A percentile compares a stretch with the other conserved stretches of the same genome.
Evolutionary conservation across 2,329 filamentous ascomycete genomes (phyloP).

Genomic region (Westerdykella ornata): DNA sequence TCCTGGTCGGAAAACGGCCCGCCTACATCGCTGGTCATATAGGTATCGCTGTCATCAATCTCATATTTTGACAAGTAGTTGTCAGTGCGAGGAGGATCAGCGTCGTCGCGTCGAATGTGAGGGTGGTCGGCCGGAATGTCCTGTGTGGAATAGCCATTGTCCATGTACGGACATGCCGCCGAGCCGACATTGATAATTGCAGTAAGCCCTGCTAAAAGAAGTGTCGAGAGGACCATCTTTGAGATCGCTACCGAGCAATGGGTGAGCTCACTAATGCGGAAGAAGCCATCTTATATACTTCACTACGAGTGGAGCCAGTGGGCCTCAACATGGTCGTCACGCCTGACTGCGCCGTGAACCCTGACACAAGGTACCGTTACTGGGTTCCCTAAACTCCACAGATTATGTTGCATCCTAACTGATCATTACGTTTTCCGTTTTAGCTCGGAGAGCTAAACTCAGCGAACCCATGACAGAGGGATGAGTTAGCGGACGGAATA

Average conservation of each 20-base stretch:
- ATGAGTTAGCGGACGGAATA: too few relatives aligned
- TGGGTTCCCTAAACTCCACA: too few relatives aligned
- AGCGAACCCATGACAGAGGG: too few relatives aligned
- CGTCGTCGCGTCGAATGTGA: conserved; percentile 23
- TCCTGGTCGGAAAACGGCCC: conserved; percentile 61
- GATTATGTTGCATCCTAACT: too few relatives aligned
- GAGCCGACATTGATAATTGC: conserved; percentile 16
- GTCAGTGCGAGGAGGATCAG: conserved; percentile 17
- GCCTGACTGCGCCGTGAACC: too few relatives aligned
- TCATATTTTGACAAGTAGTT: conserved; percentile 35
- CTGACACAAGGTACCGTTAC: too few relatives aligned
- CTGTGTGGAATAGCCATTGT: conserved; percentile 16
- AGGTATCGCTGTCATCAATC: conserved; percentile 31
- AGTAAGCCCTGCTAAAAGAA: conserved; percentile 21
- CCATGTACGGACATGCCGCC: conserved; percentile 35
- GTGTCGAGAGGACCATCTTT: conserved; percentile 21
- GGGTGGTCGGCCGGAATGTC: conserved; percentile 26
- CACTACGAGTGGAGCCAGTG: neutral
- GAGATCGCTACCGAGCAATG: neutral
- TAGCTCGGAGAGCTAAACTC: too few relatives aligned
- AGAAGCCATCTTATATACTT: neutral
- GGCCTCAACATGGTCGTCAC: neutral
- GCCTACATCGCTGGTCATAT: conserved; percentile 58
- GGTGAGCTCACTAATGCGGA: too few relatives aligned
- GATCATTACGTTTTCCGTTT: too few relatives aligned